Percentiles rank a stretch among this genome's conserved stretches.
phyloP scores from a whole-genome alignment of 192 early-diverging fungal genomes.

The Coemansia sp. region DNA sequence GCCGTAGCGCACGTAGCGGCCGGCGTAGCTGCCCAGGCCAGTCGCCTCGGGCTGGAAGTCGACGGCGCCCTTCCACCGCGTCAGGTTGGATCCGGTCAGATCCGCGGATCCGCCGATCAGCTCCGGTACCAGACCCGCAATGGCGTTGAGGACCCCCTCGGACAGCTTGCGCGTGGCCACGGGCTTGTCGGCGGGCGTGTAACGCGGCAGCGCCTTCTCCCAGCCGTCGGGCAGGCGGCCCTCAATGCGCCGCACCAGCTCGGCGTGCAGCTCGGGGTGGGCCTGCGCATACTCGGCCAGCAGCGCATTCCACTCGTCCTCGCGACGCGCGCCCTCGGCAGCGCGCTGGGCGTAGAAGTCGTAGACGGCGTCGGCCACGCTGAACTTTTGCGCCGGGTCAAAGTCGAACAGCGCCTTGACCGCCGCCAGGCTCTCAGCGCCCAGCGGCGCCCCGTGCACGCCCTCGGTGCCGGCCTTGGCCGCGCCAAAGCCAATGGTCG shows the following conservation, averaged over 20 bases:
- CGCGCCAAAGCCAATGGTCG: constrained; percentile 95
- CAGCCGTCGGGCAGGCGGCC: constrained; percentile 76
- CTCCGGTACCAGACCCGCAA: constrained; percentile 81
- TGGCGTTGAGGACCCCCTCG: constrained; percentile 79
- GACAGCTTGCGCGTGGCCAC: constrained; percentile 89
- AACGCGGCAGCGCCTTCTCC: constrained; percentile 74
- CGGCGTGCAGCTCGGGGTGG: constrained; percentile 69
- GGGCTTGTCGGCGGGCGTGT: constrained; percentile 78
- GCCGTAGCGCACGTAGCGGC: constrained; percentile 92
- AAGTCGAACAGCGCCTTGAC: constrained; percentile 87
- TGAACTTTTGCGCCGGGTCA: constrained; percentile 72
- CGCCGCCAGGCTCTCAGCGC: constrained; percentile 74
- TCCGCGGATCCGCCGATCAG: constrained; percentile 95
- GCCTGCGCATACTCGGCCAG: constrained; percentile 69
- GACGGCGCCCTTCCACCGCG: constrained; percentile 91
- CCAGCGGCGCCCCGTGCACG: constrained; percentile 90
- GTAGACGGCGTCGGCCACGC: constrained; percentile 71
- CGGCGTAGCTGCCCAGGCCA: constrained; percentile 77
- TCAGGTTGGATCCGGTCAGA: constrained; percentile 95
- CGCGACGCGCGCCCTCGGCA: constrained; percentile 62
- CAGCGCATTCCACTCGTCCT: constrained; percentile 77
- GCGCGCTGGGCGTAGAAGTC: constrained; percentile 57
- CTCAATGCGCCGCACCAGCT: constrained; percentile 76
- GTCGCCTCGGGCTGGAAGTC: constrained; percentile 87
- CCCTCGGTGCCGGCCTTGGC: constrained; percentile 84